A percentile compares a stretch with the other conserved stretches of the same genome.
phyloP scores from a whole-genome alignment of 345 rosid genomes.

The Luvunga scandens region DNA sequence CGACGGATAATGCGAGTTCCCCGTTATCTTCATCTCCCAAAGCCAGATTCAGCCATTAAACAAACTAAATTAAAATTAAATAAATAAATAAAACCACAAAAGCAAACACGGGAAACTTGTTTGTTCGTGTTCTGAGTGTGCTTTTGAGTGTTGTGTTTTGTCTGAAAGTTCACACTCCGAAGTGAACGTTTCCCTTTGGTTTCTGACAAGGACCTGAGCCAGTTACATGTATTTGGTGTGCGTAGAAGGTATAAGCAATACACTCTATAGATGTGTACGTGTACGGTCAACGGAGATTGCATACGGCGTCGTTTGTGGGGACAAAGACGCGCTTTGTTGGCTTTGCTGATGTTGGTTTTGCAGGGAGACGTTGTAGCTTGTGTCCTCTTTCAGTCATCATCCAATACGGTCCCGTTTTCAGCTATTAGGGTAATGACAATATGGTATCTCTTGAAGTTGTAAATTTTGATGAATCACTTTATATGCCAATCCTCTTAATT shows the following conservation, averaged over 20 bases:
- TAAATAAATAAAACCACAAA: background rate
- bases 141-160: background rate
- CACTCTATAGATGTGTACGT: background rate
- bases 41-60: constrained; percentile 19
- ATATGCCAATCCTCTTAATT: background rate
- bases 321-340: background rate
- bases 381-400: too few relatives aligned
- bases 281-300: constrained; percentile 10
- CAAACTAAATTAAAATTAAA: background rate
- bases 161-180: background rate
- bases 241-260: too few relatives aligned
- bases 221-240: background rate
- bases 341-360: constrained; percentile 1
- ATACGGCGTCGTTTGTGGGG: constrained; percentile 12
- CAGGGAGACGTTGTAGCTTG: constrained; percentile 20
- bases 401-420: background rate
- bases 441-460: background rate
- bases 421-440: too few relatives aligned
- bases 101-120: background rate
- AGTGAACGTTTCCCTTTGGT: background rate
- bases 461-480: background rate
- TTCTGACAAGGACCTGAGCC: background rate
- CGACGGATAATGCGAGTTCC: constrained; percentile 46
- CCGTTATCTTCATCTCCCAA: constrained; percentile 68
- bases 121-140: constrained; percentile 5